These are phyloP conservation scores for Chiua sp. DNA, from an alignment of 1,284 basidiomycete species.

Conservation along the genomic window DNA sequence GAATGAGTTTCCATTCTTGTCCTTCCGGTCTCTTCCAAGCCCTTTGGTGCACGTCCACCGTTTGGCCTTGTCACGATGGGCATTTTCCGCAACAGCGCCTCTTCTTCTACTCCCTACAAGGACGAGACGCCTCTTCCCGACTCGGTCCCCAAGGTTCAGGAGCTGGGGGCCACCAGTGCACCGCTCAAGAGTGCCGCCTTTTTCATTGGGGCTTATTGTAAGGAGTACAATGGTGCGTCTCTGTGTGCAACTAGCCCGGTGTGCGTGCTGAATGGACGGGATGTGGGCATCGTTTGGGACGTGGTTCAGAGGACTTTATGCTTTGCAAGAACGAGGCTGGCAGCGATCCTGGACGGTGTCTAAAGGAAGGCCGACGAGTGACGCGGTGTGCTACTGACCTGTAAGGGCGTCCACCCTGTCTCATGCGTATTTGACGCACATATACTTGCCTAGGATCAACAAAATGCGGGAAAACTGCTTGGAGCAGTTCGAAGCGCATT, in stretches of 20 bases:
- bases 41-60: not conserved
- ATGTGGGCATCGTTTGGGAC: not conserved
- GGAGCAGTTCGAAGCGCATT: constrained; percentile 91
- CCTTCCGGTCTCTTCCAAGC: constrained; percentile 19
- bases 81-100: constrained; percentile 49
- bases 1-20: constrained; percentile 31
- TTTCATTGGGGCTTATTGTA: constrained; percentile 97
- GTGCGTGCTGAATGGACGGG: not conserved
- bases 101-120: constrained; percentile 54
- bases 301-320: constrained; percentile 93
- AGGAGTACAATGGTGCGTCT: constrained; percentile 92
- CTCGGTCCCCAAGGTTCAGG: constrained; percentile 83
- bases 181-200: constrained; percentile 97
- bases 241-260: not conserved
- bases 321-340: constrained; percentile 94
- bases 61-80: constrained; percentile 53
- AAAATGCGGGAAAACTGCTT: constrained; percentile 96
- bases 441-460: constrained; percentile 65
- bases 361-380: constrained; percentile 96
- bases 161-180: constrained; percentile 91
- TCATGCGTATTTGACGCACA: not conserved
- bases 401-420: constrained; percentile 54
- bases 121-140: constrained; percentile 80
- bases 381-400: constrained; percentile 95
- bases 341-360: constrained; percentile 87